These are phyloP conservation scores for Exobasidium cylindrosporum DNA, from an alignment of 1,284 basidiomycete species.

Conservation along the genomic window DNA sequence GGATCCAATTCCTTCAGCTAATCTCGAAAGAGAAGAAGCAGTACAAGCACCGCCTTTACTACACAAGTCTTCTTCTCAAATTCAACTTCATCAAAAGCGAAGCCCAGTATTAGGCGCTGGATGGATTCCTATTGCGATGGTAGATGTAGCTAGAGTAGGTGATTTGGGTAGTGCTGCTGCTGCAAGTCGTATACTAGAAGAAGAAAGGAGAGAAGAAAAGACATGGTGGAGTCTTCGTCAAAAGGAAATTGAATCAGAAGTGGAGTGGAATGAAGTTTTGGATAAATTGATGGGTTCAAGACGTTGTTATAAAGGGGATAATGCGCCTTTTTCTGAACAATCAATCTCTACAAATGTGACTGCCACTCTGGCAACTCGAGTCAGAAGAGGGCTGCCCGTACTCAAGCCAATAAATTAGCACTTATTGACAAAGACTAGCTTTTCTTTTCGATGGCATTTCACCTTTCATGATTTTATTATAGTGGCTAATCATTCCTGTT, in stretches of 20 bases:
- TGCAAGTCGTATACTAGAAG: constrained; percentile 2
- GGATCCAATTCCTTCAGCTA: neutral
- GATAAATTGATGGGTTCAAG: neutral
- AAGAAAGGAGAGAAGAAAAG: constrained; percentile 9
- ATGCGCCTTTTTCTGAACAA: neutral
- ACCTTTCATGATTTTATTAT: no score
- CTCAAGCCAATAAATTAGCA: neutral
- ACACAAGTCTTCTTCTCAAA: neutral
- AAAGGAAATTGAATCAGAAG: constrained; percentile 1
- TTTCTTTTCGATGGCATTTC: no score
- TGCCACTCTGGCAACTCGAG: neutral
- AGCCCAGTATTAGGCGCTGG: neutral
- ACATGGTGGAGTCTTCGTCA: constrained; percentile 8
- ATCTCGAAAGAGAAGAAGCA: neutral
- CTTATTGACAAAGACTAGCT: no score
- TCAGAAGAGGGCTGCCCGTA: neutral
- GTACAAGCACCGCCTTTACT: neutral
- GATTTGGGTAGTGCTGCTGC: neutral
- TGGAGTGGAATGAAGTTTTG: constrained; percentile 1
- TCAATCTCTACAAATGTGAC: neutral
- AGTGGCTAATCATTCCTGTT: no score
- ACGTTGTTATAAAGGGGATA: neutral
- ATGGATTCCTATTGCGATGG: neutral
- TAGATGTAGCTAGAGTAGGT: neutral
- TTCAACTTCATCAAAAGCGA: neutral